Conservation (phyloP, 768 basidiomycete genomes). For the Lactarius hatsudake region DNA sequence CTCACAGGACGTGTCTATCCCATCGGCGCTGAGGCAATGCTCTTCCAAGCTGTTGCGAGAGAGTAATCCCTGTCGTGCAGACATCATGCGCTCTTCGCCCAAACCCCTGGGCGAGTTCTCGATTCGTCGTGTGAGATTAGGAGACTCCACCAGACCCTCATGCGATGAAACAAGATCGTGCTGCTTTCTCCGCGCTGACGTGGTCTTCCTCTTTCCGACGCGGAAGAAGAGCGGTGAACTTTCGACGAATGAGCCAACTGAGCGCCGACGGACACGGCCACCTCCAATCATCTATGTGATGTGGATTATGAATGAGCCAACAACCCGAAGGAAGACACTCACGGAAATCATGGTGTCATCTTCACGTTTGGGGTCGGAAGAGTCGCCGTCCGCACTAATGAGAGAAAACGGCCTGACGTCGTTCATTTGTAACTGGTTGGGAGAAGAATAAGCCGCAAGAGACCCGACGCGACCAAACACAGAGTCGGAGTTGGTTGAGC, state of each 20-base stretch:
- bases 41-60: constrained; percentile 69
- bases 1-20: constrained; percentile 52
- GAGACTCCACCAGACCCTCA: constrained; percentile 42
- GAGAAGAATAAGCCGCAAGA: constrained; percentile 29
- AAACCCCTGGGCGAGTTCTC: constrained; percentile 61
- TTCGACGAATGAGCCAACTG: constrained; percentile 64
- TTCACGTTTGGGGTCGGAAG: constrained; percentile 54
- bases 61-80: constrained; percentile 57
- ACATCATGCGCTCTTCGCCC: constrained; percentile 67
- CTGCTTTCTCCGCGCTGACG: constrained; percentile 27
- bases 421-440: constrained; percentile 41
- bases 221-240: constrained; percentile 62
- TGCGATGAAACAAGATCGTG: constrained; percentile 27
- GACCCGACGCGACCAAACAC: constrained; percentile 56
- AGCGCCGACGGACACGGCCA: constrained; percentile 66
- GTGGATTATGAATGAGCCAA: constrained; percentile 10
- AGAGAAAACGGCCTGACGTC: constrained; percentile 67
- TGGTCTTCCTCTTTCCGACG: constrained; percentile 57
- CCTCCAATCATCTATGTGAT: constrained; percentile 69
- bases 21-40: constrained; percentile 58
- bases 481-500: constrained; percentile 54
- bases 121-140: constrained; percentile 47
- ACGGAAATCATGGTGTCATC: constrained; percentile 84
- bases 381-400: constrained; percentile 45
- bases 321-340: constrained; percentile 31